Evolutionary conservation across 495 filamentous ascomycete species (phyloP), one percentile per base, ranked within the genome.

Genomic region (Sabuloglossum arenarium): DNA sequence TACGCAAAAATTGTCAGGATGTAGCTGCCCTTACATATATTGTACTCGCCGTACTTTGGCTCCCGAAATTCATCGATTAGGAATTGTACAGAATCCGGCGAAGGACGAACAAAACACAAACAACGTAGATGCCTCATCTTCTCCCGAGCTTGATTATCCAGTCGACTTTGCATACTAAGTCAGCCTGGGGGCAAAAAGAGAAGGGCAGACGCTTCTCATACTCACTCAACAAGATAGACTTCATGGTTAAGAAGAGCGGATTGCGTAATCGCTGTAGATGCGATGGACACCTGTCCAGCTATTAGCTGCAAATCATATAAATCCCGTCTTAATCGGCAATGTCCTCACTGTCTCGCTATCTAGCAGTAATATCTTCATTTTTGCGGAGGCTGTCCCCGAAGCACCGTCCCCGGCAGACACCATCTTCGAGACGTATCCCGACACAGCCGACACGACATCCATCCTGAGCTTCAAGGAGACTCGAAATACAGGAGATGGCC

Each of bases 61-160:
- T 95, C 90, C 57, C 93, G 79, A 47, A 98, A 75, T 70, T 98
- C 91, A 61, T 98, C 93, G 61, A 98, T 91, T 21, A 98, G 75
- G 30, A 86, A 77, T 66, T 96, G 88, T 60, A 96, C 84, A 24
- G 91, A 89, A 58, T 88, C 85, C 2, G 90, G 77, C 11, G 89
- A 89, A 16, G 91, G 91, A 28, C 93, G 80, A 30, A 97, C 78
- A 65, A 98, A 96, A 65, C 85, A 91, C 11, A 97, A 71, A 68
- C 91, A 98, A 29, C 87, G 81, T 42, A 98, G 73, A 71, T 98
- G 91, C 65, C 91, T 83, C 91, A 97, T 97, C 74, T 93, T 94
- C 70, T 98, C 93, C 46, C 91, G 79, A 59, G 85, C 81, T 53
- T 74, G 70, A 65, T 96, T 98, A 65, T 95, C 91, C 45, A 98